A percentile compares a stretch with the other conserved stretches of the same genome.
Conservation (phyloP, 345 rosid species). For the Salix koriyanagi region DNA sequence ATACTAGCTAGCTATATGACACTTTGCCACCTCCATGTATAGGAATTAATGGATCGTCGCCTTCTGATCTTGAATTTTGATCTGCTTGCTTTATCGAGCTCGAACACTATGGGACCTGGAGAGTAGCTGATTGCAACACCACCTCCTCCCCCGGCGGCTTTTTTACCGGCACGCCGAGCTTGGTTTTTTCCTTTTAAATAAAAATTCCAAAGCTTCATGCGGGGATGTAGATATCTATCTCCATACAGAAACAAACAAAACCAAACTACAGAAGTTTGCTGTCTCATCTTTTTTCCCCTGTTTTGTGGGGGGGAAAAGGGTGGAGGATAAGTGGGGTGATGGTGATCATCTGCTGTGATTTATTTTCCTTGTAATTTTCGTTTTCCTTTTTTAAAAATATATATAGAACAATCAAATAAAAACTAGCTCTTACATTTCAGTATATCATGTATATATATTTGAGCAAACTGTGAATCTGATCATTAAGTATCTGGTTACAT, state of each 20-base stretch:
- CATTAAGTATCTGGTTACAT: no score
- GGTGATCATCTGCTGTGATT: neutral
- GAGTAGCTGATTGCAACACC: neutral
- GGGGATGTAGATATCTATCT: slow-evolving; percentile 4
- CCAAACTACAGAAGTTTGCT: neutral
- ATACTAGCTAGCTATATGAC: neutral
- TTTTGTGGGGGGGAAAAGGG: neutral
- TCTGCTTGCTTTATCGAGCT: neutral
- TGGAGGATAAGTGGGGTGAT: neutral
- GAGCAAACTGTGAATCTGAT: neutral
- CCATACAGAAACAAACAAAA: neutral
- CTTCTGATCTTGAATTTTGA: neutral
- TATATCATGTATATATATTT: neutral
- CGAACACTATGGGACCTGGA: neutral
- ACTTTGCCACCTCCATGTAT: neutral
- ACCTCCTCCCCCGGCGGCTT: neutral
- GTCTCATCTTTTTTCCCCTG: neutral
- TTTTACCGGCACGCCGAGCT: neutral
- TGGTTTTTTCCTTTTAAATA: slow-evolving; percentile 45
- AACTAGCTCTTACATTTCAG: neutral
- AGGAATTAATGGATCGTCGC: neutral
- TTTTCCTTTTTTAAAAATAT: neutral
- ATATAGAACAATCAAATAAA: neutral
- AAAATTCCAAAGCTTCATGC: slow-evolving; percentile 28
- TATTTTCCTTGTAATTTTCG: neutral